These are phyloP conservation scores for Podaxis carcinomalis DNA, from an alignment of 768 basidiomycete genomes.

Conservation along the genomic window DNA sequence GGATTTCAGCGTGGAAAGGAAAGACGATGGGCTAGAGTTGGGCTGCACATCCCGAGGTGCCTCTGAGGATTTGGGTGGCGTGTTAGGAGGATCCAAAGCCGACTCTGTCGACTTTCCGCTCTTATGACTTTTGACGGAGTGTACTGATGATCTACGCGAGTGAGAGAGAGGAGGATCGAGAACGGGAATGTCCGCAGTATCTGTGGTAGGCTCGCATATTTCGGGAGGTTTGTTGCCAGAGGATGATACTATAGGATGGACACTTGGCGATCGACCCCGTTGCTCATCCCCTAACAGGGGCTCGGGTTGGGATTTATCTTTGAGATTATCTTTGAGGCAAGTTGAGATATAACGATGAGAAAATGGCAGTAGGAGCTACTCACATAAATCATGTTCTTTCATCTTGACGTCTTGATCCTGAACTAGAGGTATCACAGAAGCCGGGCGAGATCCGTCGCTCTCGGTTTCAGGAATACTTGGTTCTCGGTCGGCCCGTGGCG, in stretches of 20 bases:
- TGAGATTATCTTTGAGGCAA: not conserved
- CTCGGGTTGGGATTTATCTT: not conserved
- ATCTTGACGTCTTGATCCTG: not conserved
- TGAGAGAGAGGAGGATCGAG: slow-evolving; percentile 14
- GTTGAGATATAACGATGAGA: not conserved
- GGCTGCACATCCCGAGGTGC: slow-evolving; percentile 13
- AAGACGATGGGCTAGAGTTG: slow-evolving; percentile 48
- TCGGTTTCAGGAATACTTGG: slow-evolving; percentile 7
- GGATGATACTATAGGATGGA: not conserved
- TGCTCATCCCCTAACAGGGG: not conserved
- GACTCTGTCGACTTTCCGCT: slow-evolving; percentile 20
- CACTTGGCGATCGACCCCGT: not conserved
- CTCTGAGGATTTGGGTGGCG: slow-evolving; percentile 33
- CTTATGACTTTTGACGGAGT: slow-evolving; percentile 35
- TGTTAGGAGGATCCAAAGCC: slow-evolving; percentile 18
- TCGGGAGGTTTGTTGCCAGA: not conserved
- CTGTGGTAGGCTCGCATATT: not conserved
- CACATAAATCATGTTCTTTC: not conserved
- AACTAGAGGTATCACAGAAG: not conserved
- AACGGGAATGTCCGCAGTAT: not conserved
- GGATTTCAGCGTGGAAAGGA: slow-evolving; percentile 77
- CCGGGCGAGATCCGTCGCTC: slow-evolving; percentile 11
- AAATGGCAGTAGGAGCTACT: not conserved
- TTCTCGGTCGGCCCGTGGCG: slow-evolving; percentile 11
- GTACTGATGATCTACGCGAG: slow-evolving; percentile 41